Percentiles rank a stretch among this genome's conserved stretches.
phyloP scores from a whole-genome alignment of 2,329 filamentous ascomycete genomes.

The Fusarium sp. region DNA sequence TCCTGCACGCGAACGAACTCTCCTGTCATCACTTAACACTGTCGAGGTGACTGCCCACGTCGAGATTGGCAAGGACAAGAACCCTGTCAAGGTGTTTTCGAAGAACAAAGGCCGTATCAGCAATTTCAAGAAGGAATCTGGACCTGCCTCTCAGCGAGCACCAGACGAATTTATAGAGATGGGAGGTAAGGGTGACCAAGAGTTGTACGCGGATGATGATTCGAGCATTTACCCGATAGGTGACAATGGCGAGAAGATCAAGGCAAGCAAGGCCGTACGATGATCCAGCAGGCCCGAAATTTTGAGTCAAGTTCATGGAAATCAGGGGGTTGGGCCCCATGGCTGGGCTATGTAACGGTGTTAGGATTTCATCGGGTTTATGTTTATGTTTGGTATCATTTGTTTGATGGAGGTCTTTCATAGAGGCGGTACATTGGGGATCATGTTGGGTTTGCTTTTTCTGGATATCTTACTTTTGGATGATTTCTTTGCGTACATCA shows the following conservation, averaged over 20 bases:
- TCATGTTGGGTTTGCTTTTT: conserved; percentile 13
- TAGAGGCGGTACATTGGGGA: conserved; percentile 29
- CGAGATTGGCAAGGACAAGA: conserved; percentile 68
- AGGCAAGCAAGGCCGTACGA: conserved; percentile 48
- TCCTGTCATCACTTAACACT: conserved; percentile 85
- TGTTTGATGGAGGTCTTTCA: conserved; percentile 20
- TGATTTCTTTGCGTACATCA: conserved; percentile 4
- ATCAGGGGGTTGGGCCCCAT: not conserved
- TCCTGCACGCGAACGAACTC: conserved; percentile 82
- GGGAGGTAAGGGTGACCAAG: conserved; percentile 87
- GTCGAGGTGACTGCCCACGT: conserved; percentile 68
- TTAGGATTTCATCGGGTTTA: conserved; percentile 8
- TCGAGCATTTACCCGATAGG: conserved; percentile 62
- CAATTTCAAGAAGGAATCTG: conserved; percentile 67
- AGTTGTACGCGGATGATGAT: conserved; percentile 76
- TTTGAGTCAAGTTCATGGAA: conserved; percentile 6
- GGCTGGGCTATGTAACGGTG: conserved; percentile 21
- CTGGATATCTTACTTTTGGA: conserved; percentile 7
- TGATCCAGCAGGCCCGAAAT: conserved; percentile 11
- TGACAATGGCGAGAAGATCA: conserved; percentile 50
- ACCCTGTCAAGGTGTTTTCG: conserved; percentile 78
- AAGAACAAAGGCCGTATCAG: conserved; percentile 70
- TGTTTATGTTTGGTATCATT: conserved; percentile 3
- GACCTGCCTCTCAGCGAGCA: conserved; percentile 75
- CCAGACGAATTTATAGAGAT: conserved; percentile 84